Conservation (phyloP, 2,329 filamentous ascomycete species). For the Endocalyx cinctus region DNA sequence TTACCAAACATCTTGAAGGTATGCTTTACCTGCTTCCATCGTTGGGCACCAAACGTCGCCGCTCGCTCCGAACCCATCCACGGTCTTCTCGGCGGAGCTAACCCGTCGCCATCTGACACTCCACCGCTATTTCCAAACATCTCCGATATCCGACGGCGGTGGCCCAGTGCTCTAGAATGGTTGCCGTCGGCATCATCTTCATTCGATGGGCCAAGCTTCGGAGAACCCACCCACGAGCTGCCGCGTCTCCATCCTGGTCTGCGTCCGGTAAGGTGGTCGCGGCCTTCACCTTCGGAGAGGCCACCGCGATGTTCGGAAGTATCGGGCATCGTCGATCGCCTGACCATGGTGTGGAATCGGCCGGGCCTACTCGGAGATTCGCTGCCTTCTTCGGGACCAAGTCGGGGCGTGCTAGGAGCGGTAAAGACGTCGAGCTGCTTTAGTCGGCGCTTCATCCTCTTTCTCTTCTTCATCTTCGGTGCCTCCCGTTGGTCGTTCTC, state of each 20-base stretch:
- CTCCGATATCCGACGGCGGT: conserved; percentile 61
- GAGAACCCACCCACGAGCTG: conserved; percentile 52
- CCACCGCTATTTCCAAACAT: conserved; percentile 61
- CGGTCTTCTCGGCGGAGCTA: conserved; percentile 47
- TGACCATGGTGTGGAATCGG: conserved; percentile 52
- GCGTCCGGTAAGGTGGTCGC: conserved; percentile 53
- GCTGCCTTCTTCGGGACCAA: conserved; percentile 34
- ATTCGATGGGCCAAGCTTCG: conserved; percentile 44
- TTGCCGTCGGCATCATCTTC: conserved; percentile 48
- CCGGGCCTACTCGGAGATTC: conserved; percentile 37
- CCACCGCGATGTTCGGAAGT: conserved; percentile 54
- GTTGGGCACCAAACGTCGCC: conserved; percentile 70
- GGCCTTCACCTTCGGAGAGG: conserved; percentile 71
- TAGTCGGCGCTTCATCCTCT: conserved; percentile 53
- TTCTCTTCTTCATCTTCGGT: conserved; percentile 56
- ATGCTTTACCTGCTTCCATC: conserved; percentile 91
- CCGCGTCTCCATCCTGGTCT: conserved; percentile 53
- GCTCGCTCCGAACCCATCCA: conserved; percentile 63
- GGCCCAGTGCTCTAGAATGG: conserved; percentile 53
- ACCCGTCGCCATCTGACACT: conserved; percentile 58
- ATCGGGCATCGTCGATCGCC: conserved; percentile 64
- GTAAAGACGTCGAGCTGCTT: conserved; percentile 54
- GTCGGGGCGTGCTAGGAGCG: conserved; percentile 60
- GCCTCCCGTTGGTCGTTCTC: conserved; percentile 52
- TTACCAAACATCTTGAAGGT: conserved; percentile 70